phyloP scores from a whole-genome alignment of 1,284 basidiomycete genomes.

The Pseudomicrostroma phylloplanum region DNA sequence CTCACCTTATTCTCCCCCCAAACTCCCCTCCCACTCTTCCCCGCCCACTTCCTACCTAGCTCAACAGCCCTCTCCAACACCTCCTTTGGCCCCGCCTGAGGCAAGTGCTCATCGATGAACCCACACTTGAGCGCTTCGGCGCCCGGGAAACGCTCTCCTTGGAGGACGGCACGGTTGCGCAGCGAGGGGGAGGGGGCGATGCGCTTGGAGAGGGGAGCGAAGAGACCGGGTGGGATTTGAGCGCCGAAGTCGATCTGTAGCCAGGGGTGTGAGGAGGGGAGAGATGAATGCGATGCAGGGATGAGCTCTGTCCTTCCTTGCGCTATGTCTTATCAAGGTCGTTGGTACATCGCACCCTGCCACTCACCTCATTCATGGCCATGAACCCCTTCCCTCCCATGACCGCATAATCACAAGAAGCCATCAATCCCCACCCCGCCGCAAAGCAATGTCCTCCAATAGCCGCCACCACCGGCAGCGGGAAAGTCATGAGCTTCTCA shows the following conservation, averaged over 20 bases:
- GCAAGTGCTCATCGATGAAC: slow-evolving; percentile 1
- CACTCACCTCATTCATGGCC: slow-evolving; percentile 72
- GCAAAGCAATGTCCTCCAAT: slow-evolving; percentile 90
- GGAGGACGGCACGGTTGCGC: neutral
- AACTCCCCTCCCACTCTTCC: neutral
- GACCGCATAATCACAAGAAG: slow-evolving; percentile 81
- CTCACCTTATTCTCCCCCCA: slow-evolving; percentile 8
- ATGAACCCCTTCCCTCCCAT: slow-evolving; percentile 81
- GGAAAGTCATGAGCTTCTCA: slow-evolving; percentile 53
- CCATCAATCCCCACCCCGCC: slow-evolving; percentile 70
- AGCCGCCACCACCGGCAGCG: slow-evolving; percentile 66
- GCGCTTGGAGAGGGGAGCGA: slow-evolving; percentile 58
- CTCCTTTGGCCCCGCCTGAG: neutral
- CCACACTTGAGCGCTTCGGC: slow-evolving; percentile 2
- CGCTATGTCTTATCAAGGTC: neutral
- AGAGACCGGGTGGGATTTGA: slow-evolving; percentile 44
- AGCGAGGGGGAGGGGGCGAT: neutral
- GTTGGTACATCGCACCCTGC: neutral
- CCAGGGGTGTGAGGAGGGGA: neutral
- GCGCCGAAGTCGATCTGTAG: slow-evolving; percentile 39
- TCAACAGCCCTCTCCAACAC: neutral
- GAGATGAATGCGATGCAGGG: neutral
- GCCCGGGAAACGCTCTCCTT: slow-evolving; percentile 4
- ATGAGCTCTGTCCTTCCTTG: neutral
- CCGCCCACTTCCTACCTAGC: neutral